Evolutionary conservation across 257 asterid species (phyloP).

Genomic region (Knoxia roxburghii): DNA sequence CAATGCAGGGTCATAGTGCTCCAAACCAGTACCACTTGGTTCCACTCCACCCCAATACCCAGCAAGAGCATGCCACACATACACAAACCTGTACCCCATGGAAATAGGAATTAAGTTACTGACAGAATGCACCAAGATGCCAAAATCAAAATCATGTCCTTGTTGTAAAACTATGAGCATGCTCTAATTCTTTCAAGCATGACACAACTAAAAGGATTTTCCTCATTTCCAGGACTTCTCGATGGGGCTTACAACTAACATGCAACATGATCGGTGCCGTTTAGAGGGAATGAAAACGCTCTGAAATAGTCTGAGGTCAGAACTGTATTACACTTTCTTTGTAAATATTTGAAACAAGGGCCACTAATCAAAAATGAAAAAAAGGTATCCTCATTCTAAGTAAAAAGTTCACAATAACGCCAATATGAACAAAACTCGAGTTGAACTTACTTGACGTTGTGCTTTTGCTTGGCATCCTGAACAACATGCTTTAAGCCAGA

Average conservation of each 20-base stretch:
- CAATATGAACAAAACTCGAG: background rate
- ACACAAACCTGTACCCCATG: constrained; percentile 45
- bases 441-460: constrained; percentile 54
- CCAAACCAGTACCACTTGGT: constrained; percentile 79
- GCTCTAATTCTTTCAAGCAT: background rate
- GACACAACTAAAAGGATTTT: background rate
- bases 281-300: background rate
- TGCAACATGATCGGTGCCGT: background rate
- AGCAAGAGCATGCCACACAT: constrained; percentile 93
- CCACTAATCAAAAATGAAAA: background rate
- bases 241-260: background rate
- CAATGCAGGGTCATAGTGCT: constrained; percentile 77
- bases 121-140: background rate
- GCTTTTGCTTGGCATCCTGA: constrained; percentile 53
- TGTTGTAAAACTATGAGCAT: background rate
- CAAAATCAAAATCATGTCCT: background rate
- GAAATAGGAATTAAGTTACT: background rate
- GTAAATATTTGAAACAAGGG: background rate
- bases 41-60: constrained; percentile 99
- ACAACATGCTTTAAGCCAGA: constrained; percentile 74
- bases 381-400: background rate
- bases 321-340: background rate
- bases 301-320: background rate
- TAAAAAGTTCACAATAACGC: background rate
- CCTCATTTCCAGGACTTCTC: background rate